These are phyloP conservation scores for Bidens hawaiensis DNA, from an alignment of 140 eudicot species.

Conservation along the genomic window DNA sequence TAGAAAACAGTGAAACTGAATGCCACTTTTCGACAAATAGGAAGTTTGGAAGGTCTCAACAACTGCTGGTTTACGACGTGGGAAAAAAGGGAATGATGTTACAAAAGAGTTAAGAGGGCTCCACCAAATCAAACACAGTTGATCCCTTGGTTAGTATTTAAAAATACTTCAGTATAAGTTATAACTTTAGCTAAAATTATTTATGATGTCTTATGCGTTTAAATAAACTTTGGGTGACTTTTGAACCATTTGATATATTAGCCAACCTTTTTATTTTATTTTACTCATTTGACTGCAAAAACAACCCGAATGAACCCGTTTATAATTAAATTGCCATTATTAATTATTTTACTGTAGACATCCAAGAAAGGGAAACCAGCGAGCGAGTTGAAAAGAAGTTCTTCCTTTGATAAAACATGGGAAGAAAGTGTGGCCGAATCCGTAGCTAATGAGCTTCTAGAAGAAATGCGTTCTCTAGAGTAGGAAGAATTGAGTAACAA, in stretches of 20 bases:
- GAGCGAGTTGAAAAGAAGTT: conserved; percentile 56
- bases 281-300: neutral
- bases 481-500: conserved; percentile 61
- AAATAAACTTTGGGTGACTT: neutral
- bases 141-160: conserved; percentile 61
- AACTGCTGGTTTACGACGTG: conserved; percentile 80
- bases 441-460: conserved; percentile 82
- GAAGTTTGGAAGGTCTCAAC: conserved; percentile 95
- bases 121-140: conserved; percentile 44
- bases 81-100: conserved; percentile 63
- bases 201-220: neutral
- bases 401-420: conserved; percentile 85
- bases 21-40: conserved; percentile 33
- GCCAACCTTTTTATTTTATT: neutral
- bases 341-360: conserved; percentile 34
- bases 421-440: conserved; percentile 89
- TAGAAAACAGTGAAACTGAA: conserved; percentile 13
- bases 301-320: neutral
- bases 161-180: neutral
- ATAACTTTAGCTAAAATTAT: neutral
- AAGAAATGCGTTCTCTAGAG: conserved; percentile 51
- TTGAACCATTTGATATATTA: neutral
- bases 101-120: conserved; percentile 51
- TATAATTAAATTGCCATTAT: neutral
- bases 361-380: conserved; percentile 47